Conservation (phyloP, 257 asterid genomes). For the Coffea eugenioides region DNA sequence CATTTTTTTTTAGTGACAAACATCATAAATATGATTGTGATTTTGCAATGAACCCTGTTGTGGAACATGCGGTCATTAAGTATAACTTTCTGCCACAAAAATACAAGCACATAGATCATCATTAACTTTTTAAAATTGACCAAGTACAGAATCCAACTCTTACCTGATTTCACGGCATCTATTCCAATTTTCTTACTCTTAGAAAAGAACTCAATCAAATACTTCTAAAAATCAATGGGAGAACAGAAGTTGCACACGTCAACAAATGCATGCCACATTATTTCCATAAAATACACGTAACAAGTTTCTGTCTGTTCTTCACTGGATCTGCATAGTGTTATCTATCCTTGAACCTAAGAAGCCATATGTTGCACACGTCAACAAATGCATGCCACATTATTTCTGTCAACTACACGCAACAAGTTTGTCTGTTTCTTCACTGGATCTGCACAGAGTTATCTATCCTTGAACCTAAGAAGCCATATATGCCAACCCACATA, state of each 20-base stretch:
- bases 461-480: neutral
- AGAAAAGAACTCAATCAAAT: neutral
- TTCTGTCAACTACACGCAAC: neutral
- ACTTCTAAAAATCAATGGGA: neutral
- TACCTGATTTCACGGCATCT: neutral
- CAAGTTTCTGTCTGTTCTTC: neutral
- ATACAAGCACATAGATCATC: neutral
- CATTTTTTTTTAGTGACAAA: neutral
- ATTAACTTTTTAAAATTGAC: neutral
- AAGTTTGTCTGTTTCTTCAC: neutral
- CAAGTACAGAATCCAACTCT: neutral
- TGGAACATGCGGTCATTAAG: neutral
- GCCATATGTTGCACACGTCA: neutral
- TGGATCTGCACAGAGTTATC: neutral
- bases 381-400: neutral
- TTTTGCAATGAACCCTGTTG: neutral
- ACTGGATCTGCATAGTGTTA: neutral
- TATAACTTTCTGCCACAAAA: neutral
- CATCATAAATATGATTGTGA: neutral
- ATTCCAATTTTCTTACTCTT: neutral
- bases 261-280: neutral
- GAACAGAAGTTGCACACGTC: neutral
- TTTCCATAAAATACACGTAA: neutral
- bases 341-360: neutral
- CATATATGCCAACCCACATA: neutral